Base-by-base conservation (phyloP, 2,329 filamentous ascomycete genomes). In the Bisporella sp. region DNA sequence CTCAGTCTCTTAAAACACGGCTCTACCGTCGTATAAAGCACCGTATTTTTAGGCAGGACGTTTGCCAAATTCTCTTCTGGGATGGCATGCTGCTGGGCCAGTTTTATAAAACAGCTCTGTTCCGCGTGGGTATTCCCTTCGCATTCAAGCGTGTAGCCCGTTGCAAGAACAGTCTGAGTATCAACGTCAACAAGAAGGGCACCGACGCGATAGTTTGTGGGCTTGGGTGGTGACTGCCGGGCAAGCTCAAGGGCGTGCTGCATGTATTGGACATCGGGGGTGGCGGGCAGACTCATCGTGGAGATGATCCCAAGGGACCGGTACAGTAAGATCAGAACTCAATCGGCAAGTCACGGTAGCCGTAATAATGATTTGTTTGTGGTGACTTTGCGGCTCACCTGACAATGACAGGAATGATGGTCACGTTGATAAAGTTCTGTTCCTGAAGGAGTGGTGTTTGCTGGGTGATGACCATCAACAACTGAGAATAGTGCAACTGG, bases 51-150 rank as follows among this genome's bases (percentile, higher is more conserved):
- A 0, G 79, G 74, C 6, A 85, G 61, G 11, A 74, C 68, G 13
- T 71, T 62, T 11, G 68, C 69, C 4, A 89, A 74, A 0, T 69
- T 64, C 47, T 79, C 77, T 57, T 86, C 82, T 7, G 74, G 52
- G 0, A 76, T 70, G 2, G 64, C 63, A 49, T 78, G 65, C 55
- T 71, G 60, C 45, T 71, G 62, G 1, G 79, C 73, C 11, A 84
- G 77, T 67, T 99, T 97, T 45, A 84, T 69, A 50, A 99, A 77
- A 64, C 89, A 95, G 68, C 86, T 92, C 71, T 99, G 90, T 66
- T 99, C 93, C 4, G 93, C 93, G 64, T 99, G 93, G 0, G 93
- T 97, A 71, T 99, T 99, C 41, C 92, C 93, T 43, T 82, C 77
- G 4, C 91, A 81, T 68, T 99, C 92, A 52, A 96, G 77, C 0